Evolutionary conservation across 148 eudicot species (phyloP).

Genomic region (Camellia sinensis): DNA sequence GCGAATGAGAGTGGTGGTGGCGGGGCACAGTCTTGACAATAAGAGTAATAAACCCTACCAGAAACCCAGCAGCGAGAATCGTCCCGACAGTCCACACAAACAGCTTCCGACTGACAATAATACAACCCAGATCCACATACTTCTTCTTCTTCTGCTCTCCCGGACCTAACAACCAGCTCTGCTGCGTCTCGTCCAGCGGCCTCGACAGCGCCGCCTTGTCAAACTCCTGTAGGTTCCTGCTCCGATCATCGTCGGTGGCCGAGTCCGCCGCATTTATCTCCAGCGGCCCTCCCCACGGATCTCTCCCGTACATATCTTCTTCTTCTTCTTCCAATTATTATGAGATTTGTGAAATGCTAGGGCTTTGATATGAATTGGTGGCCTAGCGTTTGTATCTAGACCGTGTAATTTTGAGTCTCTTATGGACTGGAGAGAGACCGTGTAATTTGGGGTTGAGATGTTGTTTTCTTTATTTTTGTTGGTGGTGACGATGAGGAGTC

Average conservation of each 20-base stretch:
- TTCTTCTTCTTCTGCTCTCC: conserved; percentile 89
- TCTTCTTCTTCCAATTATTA: not conserved
- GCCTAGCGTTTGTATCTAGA: no score
- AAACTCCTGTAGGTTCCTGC: conserved; percentile 76
- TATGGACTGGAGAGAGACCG: no score
- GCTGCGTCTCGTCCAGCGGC: conserved; percentile 91
- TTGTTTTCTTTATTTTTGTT: not conserved
- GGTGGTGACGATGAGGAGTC: conserved; percentile 40
- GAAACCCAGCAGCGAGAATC: conserved; percentile 46
- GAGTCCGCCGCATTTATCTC: conserved; percentile 81
- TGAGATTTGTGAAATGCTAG: no score
- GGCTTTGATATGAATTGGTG: no score
- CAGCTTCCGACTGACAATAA: conserved; percentile 74
- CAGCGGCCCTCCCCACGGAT: conserved; percentile 97
- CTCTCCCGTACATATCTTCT: conserved; percentile 73
- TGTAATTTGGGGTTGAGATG: not conserved
- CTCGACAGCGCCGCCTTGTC: conserved; percentile 82
- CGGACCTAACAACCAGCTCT: conserved; percentile 93
- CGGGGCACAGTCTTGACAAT: conserved; percentile 69
- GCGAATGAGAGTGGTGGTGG: conserved; percentile 48
- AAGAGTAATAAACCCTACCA: conserved; percentile 56
- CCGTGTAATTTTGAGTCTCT: no score
- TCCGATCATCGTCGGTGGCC: conserved; percentile 92
- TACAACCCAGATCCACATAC: conserved; percentile 90
- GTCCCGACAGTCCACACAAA: conserved; percentile 81